Percentiles rank a stretch among this genome's conserved stretches.
Evolutionary conservation across 495 filamentous ascomycete species (phyloP).

Genomic region (Hypoxylon fragiforme): DNA sequence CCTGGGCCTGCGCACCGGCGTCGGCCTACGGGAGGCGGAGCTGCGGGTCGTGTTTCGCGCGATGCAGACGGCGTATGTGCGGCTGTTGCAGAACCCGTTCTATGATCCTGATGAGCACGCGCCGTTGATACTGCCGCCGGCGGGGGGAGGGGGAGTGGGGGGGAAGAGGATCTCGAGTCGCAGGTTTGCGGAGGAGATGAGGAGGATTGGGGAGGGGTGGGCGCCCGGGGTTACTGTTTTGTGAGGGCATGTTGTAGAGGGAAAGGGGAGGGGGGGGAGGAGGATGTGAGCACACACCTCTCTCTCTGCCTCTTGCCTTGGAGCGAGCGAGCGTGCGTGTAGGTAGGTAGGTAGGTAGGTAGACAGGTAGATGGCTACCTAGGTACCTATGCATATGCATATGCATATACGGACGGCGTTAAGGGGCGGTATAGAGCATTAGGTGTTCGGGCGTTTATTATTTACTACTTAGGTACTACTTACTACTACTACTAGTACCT

Average conservation of each 20-base stretch:
- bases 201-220: conserved; percentile 78
- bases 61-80: conserved; percentile 87
- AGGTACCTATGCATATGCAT: not conserved
- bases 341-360: no score
- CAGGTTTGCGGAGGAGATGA: conserved; percentile 80
- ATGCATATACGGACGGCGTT: conserved; percentile 24
- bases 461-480: no score
- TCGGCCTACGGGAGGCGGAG: conserved; percentile 66
- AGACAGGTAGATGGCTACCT: no score
- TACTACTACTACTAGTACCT: no score
- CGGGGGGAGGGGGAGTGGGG: conserved; percentile 46
- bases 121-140: conserved; percentile 43
- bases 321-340: no score
- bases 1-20: conserved; percentile 22
- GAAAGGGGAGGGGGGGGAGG: not conserved
- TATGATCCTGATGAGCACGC: conserved; percentile 86
- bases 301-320: no score
- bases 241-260: conserved; percentile 11
- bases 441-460: conserved; percentile 25
- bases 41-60: conserved; percentile 85
- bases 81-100: conserved; percentile 90
- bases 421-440: conserved; percentile 23
- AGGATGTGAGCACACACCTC: no score
- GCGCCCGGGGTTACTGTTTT: conserved; percentile 55
- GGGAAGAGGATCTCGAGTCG: conserved; percentile 75